A percentile compares a stretch with the other conserved stretches of the same genome.
Evolutionary conservation across 768 basidiomycete species (phyloP).

Genomic region (Phylloporus sp.): DNA sequence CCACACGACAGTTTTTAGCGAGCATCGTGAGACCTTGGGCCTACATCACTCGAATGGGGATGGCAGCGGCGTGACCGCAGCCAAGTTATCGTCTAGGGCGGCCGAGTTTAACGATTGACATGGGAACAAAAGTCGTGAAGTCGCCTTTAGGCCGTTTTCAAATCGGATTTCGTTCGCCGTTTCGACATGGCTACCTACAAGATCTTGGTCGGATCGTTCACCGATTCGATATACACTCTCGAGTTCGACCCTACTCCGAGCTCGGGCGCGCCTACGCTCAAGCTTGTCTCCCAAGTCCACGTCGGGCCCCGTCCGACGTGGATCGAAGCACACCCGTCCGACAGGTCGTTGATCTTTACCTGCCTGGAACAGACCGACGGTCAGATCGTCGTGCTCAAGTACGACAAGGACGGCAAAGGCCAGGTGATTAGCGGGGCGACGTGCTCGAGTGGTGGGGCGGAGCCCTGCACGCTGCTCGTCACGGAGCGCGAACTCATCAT

Average conservation of each 20-base stretch:
- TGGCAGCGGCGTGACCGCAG: too few relatives aligned
- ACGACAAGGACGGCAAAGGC: slow-evolving; percentile 45
- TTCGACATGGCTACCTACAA: slow-evolving; percentile 18
- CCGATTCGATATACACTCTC: slow-evolving; percentile 57
- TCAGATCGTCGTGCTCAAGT: slow-evolving; percentile 53
- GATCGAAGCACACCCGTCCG: slow-evolving; percentile 58
- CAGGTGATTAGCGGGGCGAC: slow-evolving; percentile 40
- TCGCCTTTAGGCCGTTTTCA: neutral
- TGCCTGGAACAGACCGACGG: slow-evolving; percentile 68
- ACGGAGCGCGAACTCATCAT: slow-evolving; percentile 55
- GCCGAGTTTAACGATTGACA: too few relatives aligned
- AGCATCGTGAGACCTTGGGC: too few relatives aligned
- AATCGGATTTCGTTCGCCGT: neutral
- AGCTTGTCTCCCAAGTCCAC: slow-evolving; percentile 38
- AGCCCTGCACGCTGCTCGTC: slow-evolving; percentile 62
- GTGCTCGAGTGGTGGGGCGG: slow-evolving; percentile 47
- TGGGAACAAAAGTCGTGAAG: too few relatives aligned
- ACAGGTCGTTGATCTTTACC: slow-evolving; percentile 57
- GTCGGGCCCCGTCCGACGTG: slow-evolving; percentile 71
- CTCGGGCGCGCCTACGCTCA: slow-evolving; percentile 46
- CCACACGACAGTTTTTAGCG: too few relatives aligned
- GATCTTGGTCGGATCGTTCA: slow-evolving; percentile 65
- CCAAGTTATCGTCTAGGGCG: too few relatives aligned
- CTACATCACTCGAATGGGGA: too few relatives aligned
- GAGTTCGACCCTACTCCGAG: slow-evolving; percentile 54